phyloP scores from a whole-genome alignment of 2,329 filamentous ascomycete genomes.

The Cladophialophora psammophila region DNA sequence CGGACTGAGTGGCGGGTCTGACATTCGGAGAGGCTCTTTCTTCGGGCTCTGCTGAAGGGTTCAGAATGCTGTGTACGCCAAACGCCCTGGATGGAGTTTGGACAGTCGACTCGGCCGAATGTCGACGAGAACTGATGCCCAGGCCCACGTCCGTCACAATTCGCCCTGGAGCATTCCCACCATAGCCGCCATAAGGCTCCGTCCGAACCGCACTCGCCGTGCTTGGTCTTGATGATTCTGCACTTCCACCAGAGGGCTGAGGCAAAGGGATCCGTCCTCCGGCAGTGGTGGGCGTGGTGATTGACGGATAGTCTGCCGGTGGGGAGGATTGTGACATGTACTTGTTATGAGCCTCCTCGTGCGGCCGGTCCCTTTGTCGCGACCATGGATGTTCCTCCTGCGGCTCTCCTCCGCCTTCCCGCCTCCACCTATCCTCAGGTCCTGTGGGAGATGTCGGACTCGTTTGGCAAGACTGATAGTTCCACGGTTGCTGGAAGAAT shows the following conservation, averaged over 20 bases:
- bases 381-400: slow-evolving; percentile 37
- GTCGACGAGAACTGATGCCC: slow-evolving; percentile 22
- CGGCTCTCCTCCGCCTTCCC: slow-evolving; percentile 36
- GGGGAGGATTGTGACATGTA: slow-evolving; percentile 40
- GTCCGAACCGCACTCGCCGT: slow-evolving; percentile 30
- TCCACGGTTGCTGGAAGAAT: slow-evolving; percentile 29
- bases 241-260: slow-evolving; percentile 15
- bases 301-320: slow-evolving; percentile 28
- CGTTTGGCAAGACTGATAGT: slow-evolving; percentile 23
- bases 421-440: slow-evolving; percentile 33
- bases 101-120: slow-evolving; percentile 26
- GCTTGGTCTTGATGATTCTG: slow-evolving; percentile 33
- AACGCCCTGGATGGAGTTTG: slow-evolving; percentile 44
- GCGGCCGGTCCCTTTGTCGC: slow-evolving; percentile 33
- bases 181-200: slow-evolving; percentile 31
- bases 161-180: slow-evolving; percentile 20
- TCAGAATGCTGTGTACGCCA: slow-evolving; percentile 56
- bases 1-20: slow-evolving; percentile 20
- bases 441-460: slow-evolving; percentile 22
- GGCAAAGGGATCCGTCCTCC: slow-evolving; percentile 22
- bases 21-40: slow-evolving; percentile 15
- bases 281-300: slow-evolving; percentile 26
- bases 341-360: slow-evolving; percentile 35
- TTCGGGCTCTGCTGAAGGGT: slow-evolving; percentile 47
- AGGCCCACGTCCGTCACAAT: slow-evolving; percentile 22